phyloP scores from a whole-genome alignment of 768 basidiomycete genomes.

The Trametes coccinea region DNA sequence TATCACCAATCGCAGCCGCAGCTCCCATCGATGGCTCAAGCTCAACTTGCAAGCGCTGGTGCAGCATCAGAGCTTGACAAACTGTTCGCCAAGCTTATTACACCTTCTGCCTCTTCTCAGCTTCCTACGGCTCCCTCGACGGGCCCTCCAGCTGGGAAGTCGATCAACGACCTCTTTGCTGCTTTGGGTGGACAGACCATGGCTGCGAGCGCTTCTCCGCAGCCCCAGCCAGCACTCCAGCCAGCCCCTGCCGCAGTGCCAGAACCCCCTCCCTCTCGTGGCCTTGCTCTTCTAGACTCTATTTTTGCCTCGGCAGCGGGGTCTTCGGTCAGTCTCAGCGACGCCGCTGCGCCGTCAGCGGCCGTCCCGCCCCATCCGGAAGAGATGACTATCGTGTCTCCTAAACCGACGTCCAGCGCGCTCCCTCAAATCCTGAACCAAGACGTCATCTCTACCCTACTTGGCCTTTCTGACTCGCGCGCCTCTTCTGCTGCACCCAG shows the following conservation, averaged over 20 bases:
- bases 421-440: conserved; percentile 70
- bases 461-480: conserved; percentile 49
- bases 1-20: not conserved
- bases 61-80: conserved; percentile 43
- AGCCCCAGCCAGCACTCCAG: not conserved
- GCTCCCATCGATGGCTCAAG: not conserved
- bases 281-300: conserved; percentile 60
- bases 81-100: conserved; percentile 44
- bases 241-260: not conserved
- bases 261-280: conserved; percentile 38
- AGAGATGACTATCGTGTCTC: conserved; percentile 50
- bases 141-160: conserved; percentile 26
- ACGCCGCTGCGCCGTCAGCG: conserved; percentile 24
- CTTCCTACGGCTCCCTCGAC: conserved; percentile 25
- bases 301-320: conserved; percentile 69
- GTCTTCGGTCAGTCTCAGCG: conserved; percentile 21
- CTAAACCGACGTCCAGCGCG: conserved; percentile 51
- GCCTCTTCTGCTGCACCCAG: conserved; percentile 35
- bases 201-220: not conserved
- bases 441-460: conserved; percentile 64
- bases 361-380: conserved; percentile 24
- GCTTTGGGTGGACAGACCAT: conserved; percentile 11
- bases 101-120: conserved; percentile 11
- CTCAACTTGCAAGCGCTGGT: not conserved
- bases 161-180: conserved; percentile 52